Conservation (phyloP, 2,329 filamentous ascomycete genomes). For the Gyromitra esculenta region DNA sequence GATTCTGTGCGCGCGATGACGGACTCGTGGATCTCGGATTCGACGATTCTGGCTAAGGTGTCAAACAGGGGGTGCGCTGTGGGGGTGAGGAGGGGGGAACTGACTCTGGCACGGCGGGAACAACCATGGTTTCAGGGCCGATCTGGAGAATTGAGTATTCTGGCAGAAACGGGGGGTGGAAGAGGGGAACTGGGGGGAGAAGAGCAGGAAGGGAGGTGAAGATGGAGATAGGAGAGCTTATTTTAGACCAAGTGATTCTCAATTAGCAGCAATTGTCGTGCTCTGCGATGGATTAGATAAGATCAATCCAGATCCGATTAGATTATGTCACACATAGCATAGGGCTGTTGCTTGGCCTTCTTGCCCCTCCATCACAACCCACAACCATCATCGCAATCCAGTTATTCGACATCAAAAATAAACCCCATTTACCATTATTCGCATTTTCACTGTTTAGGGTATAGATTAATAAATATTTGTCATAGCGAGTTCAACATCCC, state of each 20-base stretch:
- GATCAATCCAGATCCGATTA: slow-evolving; percentile 1
- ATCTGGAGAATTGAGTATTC: slow-evolving; percentile 27
- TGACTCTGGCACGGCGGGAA: slow-evolving; percentile 54
- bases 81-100: slow-evolving; percentile 37
- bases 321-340: background rate
- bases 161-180: slow-evolving; percentile 5
- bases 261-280: slow-evolving; percentile 16
- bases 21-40: slow-evolving; percentile 90
- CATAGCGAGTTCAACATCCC: no score
- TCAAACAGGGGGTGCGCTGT: slow-evolving; percentile 19
- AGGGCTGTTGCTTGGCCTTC: background rate
- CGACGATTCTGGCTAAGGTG: slow-evolving; percentile 76
- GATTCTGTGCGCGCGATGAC: slow-evolving; percentile 93
- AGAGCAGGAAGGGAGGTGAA: slow-evolving; percentile 2
- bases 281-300: slow-evolving; percentile 43
- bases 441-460: no score
- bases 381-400: background rate
- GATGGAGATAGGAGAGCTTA: slow-evolving; percentile 34
- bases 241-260: slow-evolving; percentile 31
- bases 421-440: background rate
- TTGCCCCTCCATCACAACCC: background rate
- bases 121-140: slow-evolving; percentile 47
- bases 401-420: background rate
- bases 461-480: no score
- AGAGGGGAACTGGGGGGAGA: background rate